A percentile compares a stretch with the other conserved stretches of the same genome.
Conservation (phyloP, 148 eudicot genomes). For the Suaeda aralocaspica region DNA sequence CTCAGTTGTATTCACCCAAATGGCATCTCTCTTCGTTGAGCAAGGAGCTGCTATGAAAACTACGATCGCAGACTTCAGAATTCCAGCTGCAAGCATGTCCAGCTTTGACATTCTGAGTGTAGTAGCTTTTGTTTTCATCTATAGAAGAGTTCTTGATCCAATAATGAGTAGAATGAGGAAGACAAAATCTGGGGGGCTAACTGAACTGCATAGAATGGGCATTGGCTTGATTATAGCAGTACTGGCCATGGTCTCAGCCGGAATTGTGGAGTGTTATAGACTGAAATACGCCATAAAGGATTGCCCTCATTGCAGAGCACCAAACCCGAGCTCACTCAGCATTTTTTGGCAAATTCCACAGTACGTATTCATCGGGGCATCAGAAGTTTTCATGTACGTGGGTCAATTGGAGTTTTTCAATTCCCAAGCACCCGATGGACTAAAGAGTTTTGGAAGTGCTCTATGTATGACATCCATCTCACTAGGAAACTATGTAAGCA, state of each 20-base stretch:
- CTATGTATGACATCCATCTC: conserved; percentile 94
- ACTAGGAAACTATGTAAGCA: conserved; percentile 85
- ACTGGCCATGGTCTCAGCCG: conserved; percentile 79
- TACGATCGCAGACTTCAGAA: conserved; percentile 47
- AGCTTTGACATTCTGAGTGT: conserved; percentile 92
- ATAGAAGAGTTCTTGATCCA: conserved; percentile 58
- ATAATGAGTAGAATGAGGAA: conserved; percentile 44
- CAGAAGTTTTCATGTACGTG: conserved; percentile 93
- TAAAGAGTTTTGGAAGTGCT: conserved; percentile 92
- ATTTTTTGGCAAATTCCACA: conserved; percentile 94
- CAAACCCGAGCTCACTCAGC: conserved; percentile 55
- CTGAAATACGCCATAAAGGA: conserved; percentile 60
- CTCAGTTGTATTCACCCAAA: conserved; percentile 85
- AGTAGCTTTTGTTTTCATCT: conserved; percentile 57
- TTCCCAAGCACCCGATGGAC: conserved; percentile 80
- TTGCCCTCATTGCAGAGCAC: conserved; percentile 48
- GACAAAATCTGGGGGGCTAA: conserved; percentile 48
- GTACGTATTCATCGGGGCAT: conserved; percentile 70
- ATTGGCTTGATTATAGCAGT: conserved; percentile 75
- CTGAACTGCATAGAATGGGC: conserved; percentile 91
- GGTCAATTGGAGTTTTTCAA: conserved; percentile 93
- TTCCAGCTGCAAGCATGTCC: conserved; percentile 94
- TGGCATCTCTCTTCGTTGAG: conserved; percentile 87
- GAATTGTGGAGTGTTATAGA: conserved; percentile 63
- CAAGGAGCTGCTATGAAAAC: conserved; percentile 86